phyloP scores from a whole-genome alignment of 2,329 filamentous ascomycete genomes.

The Alternaria metachromatica region DNA sequence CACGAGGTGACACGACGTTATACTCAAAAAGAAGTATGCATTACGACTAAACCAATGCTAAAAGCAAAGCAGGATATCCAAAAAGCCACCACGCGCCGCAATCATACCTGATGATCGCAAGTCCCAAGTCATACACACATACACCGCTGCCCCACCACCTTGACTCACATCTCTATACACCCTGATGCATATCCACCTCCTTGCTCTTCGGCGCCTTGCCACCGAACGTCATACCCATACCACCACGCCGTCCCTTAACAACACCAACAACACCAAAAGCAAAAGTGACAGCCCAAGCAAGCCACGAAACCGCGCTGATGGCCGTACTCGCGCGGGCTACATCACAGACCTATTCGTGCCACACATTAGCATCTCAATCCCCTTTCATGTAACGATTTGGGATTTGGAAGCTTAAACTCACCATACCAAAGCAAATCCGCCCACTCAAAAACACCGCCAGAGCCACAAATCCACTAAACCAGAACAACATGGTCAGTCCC shows the following conservation, averaged over 20 bases:
- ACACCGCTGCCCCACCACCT: background rate
- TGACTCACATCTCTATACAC: conserved; percentile 34
- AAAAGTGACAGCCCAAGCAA: conserved; percentile 52
- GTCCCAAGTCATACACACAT: background rate
- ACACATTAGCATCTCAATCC: background rate
- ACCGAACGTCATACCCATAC: conserved; percentile 10
- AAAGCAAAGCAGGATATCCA: conserved; percentile 5
- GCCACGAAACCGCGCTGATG: conserved; percentile 71
- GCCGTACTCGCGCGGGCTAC: conserved; percentile 68
- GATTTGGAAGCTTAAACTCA: conserved; percentile 4
- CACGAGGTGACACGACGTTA: background rate
- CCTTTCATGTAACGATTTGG: too few relatives aligned
- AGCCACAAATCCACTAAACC: conserved; percentile 86
- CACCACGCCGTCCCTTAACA: conserved; percentile 23
- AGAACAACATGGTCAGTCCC: conserved; percentile 79
- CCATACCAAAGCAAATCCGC: conserved; percentile 59
- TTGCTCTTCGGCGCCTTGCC: conserved; percentile 20
- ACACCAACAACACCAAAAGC: conserved; percentile 41
- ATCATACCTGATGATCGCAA: conserved; percentile 33
- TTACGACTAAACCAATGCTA: background rate
- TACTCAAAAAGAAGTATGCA: background rate
- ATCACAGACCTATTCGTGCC: conserved; percentile 57
- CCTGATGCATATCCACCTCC: conserved; percentile 51
- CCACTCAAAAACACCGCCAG: conserved; percentile 70
- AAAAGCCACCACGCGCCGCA: conserved; percentile 7